Conservation (phyloP, 2,329 filamentous ascomycete species). For the Cytospora schulzeri region DNA sequence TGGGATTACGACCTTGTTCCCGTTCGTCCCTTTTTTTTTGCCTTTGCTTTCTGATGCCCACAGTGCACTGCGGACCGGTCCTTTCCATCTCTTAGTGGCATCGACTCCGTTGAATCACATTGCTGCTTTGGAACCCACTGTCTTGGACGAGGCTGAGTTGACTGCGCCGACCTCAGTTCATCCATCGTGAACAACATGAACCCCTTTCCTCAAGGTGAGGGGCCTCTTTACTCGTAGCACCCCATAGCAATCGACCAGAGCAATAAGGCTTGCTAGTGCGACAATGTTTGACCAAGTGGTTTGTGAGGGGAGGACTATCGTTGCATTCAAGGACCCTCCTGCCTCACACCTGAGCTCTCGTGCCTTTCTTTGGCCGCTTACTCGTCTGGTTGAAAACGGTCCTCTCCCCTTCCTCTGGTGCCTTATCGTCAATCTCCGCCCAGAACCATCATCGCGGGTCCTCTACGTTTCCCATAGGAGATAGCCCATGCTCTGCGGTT, state of each 20-base stretch:
- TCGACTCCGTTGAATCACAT: constrained; percentile 5
- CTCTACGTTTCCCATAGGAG: background rate
- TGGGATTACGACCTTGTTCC: constrained; percentile 8
- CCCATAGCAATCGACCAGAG: too few relatives aligned
- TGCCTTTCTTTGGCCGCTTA: background rate
- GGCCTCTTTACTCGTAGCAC: background rate
- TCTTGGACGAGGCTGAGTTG: constrained; percentile 23
- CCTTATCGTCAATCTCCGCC: background rate
- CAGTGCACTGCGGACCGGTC: constrained; percentile 12
- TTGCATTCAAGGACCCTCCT: background rate
- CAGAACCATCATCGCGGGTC: background rate
- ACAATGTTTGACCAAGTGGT: background rate
- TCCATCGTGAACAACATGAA: background rate
- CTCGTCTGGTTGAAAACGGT: background rate
- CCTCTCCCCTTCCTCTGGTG: background rate
- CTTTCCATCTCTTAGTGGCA: background rate
- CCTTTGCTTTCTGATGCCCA: background rate
- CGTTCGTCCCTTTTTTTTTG: background rate
- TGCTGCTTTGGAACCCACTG: constrained; percentile 13
- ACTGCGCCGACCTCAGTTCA: background rate
- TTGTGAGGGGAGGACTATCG: background rate
- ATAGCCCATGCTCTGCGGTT: background rate
- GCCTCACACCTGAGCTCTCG: background rate
- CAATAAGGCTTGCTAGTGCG: background rate
- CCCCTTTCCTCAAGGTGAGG: background rate